These are phyloP conservation scores for Nissolia schottii DNA, from an alignment of 306 rosid genomes.

Conservation along the genomic window DNA sequence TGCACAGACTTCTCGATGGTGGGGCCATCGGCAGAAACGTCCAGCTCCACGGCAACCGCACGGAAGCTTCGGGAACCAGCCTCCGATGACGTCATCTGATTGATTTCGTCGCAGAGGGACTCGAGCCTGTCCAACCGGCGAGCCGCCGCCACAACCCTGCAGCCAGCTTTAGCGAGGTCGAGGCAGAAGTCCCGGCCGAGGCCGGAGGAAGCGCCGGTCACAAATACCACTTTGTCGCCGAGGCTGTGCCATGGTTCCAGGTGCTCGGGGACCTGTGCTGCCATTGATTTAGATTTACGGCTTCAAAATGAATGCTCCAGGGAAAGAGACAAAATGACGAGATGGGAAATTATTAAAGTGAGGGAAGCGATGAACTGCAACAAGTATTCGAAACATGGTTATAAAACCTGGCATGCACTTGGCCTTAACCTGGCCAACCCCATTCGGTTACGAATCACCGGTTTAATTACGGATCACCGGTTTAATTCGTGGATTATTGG, in stretches of 20 bases:
- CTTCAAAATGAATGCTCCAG: not conserved
- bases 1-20: conserved; percentile 49
- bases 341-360: not conserved
- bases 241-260: conserved; percentile 64
- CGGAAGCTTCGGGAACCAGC: conserved; percentile 4
- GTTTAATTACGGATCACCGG: too few species aligned
- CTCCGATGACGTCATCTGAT: conserved; percentile 1
- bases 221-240: conserved; percentile 60
- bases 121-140: conserved; percentile 65
- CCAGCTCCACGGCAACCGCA: conserved; percentile 69
- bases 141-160: conserved; percentile 66
- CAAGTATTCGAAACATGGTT: too few species aligned
- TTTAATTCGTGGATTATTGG: too few species aligned
- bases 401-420: too few species aligned
- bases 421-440: too few species aligned
- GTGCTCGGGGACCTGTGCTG: conserved; percentile 1
- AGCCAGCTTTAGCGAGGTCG: conserved; percentile 72
- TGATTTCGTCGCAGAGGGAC: conserved; percentile 61
- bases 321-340: not conserved
- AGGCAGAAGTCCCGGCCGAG: conserved; percentile 67
- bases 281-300: conserved; percentile 19
- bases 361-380: too few species aligned
- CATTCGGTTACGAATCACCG: too few species aligned
- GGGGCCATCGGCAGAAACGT: conserved; percentile 49
- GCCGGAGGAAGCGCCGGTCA: conserved; percentile 85